phyloP scores from a whole-genome alignment of 2,329 filamentous ascomycete genomes.

The Simplicillium sp. region DNA sequence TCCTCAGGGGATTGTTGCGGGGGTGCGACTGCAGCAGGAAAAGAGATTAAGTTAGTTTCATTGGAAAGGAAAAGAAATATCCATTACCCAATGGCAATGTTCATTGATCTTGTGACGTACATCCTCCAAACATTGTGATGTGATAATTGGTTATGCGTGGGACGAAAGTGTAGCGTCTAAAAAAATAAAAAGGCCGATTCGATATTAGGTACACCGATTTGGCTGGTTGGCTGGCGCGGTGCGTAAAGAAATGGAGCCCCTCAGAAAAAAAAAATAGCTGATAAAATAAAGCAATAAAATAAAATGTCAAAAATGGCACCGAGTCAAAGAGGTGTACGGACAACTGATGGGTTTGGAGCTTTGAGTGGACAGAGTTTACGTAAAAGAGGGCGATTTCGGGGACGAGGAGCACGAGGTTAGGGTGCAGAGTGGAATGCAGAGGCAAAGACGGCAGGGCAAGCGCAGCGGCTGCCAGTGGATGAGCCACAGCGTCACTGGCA shows the following conservation, averaged over 20 bases:
- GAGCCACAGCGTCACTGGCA: no score
- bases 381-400: conserved; percentile 14
- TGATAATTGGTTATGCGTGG: conserved; percentile 1
- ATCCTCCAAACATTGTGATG: conserved; percentile 18
- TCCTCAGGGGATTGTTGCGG: conserved; percentile 62
- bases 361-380: conserved; percentile 8
- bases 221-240: not conserved
- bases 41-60: conserved; percentile 1
- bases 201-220: not conserved
- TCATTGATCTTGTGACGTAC: conserved; percentile 25
- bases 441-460: not conserved
- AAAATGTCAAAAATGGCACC: no score
- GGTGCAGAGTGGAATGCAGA: conserved; percentile 1
- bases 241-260: not conserved
- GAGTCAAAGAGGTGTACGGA: no score
- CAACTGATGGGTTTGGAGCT: not conserved
- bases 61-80: conserved; percentile 2
- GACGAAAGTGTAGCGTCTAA: not conserved
- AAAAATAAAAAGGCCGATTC: no score
- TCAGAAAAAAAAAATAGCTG: no score
- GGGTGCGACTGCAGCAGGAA: conserved; percentile 44
- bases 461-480: not conserved
- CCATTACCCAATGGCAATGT: not conserved
- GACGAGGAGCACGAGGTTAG: conserved; percentile 3
- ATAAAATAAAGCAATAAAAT: no score